Evolutionary conservation across 805 yeast species (phyloP).

Genomic region (Citeromyces matritensis): DNA sequence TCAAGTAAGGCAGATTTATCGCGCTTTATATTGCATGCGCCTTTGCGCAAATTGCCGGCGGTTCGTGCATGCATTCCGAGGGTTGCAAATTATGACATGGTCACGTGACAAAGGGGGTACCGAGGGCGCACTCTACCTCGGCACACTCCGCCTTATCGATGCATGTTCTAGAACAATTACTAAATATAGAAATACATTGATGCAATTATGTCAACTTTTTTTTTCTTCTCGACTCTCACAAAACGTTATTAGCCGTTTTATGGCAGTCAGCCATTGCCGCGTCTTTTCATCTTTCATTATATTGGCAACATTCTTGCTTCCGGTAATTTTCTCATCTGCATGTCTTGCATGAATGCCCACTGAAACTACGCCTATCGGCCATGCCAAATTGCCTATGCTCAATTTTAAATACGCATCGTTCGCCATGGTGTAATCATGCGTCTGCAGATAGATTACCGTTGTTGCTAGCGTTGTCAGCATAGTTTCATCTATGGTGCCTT

Average conservation of each 20-base stretch:
- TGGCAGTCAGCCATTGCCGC: conserved; percentile 59
- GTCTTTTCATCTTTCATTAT: conserved; percentile 70
- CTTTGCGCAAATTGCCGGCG: no score
- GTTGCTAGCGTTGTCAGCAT: conserved; percentile 42
- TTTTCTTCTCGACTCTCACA: conserved; percentile 12
- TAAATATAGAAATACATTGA: no score
- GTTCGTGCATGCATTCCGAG: no score
- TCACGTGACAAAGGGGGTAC: no score
- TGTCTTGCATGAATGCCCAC: conserved; percentile 72
- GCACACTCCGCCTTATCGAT: no score
- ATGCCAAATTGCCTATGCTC: conserved; percentile 78
- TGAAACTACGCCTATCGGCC: conserved; percentile 80
- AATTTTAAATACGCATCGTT: conserved; percentile 58
- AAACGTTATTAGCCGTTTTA: conserved; percentile 61
- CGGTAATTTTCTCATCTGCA: conserved; percentile 41
- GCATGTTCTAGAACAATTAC: no score
- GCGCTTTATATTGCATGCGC: no score
- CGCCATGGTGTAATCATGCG: conserved; percentile 31
- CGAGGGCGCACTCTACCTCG: no score
- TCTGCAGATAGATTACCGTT: conserved; percentile 45
- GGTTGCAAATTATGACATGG: no score
- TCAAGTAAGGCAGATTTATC: no score
- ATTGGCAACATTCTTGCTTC: conserved; percentile 35
- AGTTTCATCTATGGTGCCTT: conserved; percentile 19
- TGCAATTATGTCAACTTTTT: no score